These are phyloP conservation scores for Botrytis fragariae DNA, from an alignment of 2,329 filamentous ascomycete genomes.

Conservation along the genomic window DNA sequence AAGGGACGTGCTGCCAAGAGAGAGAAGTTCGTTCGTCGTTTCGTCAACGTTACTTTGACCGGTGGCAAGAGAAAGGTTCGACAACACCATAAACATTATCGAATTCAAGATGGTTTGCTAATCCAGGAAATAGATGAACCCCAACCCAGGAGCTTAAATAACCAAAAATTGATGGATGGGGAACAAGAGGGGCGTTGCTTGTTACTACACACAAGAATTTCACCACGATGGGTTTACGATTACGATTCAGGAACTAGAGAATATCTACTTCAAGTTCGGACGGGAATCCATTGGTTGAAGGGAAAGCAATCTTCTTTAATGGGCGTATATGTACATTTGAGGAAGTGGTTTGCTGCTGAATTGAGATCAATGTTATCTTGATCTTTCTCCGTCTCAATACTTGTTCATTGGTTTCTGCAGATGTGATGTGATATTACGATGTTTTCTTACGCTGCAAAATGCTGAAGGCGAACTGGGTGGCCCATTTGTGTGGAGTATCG, in stretches of 20 bases:
- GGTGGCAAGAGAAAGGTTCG: slow-evolving; percentile 96
- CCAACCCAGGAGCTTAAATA: slow-evolving; percentile 71
- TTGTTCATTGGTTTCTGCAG: slow-evolving; percentile 7
- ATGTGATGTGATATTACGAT: slow-evolving; percentile 12
- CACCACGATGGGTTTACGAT: slow-evolving; percentile 19
- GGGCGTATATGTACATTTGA: slow-evolving; percentile 37
- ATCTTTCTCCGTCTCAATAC: slow-evolving; percentile 20
- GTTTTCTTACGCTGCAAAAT: not conserved
- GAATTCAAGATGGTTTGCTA: slow-evolving; percentile 19
- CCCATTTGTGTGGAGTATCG: not conserved
- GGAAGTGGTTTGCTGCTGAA: slow-evolving; percentile 22
- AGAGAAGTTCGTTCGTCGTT: slow-evolving; percentile 92
- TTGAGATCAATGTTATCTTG: slow-evolving; percentile 23
- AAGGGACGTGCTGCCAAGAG: slow-evolving; percentile 98
- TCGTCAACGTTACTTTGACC: slow-evolving; percentile 96
- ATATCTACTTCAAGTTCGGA: slow-evolving; percentile 33
- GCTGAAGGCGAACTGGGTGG: not conserved
- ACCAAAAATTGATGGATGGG: slow-evolving; percentile 27
- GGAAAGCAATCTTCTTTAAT: slow-evolving; percentile 35
- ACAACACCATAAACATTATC: not conserved
- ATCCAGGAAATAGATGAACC: slow-evolving; percentile 66
- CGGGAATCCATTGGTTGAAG: slow-evolving; percentile 31
- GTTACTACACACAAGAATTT: slow-evolving; percentile 26
- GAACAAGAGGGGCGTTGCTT: slow-evolving; percentile 33
- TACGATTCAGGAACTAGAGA: slow-evolving; percentile 26